These are phyloP conservation scores for Trichocomaceae sp. DNA, from an alignment of 2,329 filamentous ascomycete genomes.

Conservation along the genomic window DNA sequence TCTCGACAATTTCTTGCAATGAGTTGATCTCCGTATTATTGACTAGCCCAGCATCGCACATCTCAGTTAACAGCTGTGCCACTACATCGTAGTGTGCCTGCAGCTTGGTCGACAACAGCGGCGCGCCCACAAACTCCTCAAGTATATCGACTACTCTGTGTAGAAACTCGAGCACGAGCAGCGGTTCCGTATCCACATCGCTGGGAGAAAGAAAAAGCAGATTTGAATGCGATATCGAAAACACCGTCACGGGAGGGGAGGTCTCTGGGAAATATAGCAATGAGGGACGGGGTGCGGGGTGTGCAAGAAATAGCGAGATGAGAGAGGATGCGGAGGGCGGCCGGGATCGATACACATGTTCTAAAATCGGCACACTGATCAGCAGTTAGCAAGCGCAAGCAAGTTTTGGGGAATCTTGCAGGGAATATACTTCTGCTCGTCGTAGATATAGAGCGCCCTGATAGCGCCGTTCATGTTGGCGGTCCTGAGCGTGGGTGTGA, in stretches of 20 bases:
- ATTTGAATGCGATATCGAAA: slow-evolving; percentile 79
- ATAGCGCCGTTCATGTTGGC: slow-evolving; percentile 73
- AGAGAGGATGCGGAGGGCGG: slow-evolving; percentile 70
- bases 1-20: slow-evolving; percentile 81
- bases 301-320: slow-evolving; percentile 78
- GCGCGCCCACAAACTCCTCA: slow-evolving; percentile 88
- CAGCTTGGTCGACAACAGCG: slow-evolving; percentile 77
- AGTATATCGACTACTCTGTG: slow-evolving; percentile 88
- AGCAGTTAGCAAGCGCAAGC: slow-evolving; percentile 9
- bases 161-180: slow-evolving; percentile 87
- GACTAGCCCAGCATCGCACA: slow-evolving; percentile 90
- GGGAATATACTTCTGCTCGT: slow-evolving; percentile 79
- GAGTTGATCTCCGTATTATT: slow-evolving; percentile 91
- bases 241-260: slow-evolving; percentile 79
- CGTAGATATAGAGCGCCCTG: slow-evolving; percentile 93
- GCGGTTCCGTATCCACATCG: slow-evolving; percentile 79
- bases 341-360: slow-evolving; percentile 79
- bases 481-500: slow-evolving; percentile 7
- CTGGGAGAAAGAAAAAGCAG: slow-evolving; percentile 78
- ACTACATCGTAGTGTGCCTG: slow-evolving; percentile 89
- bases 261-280: slow-evolving; percentile 77
- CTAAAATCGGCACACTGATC: slow-evolving; percentile 69
- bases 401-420: background rate
- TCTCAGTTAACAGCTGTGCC: slow-evolving; percentile 85
- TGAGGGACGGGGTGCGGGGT: slow-evolving; percentile 73